Conservation (phyloP, 768 basidiomycete species). For the Boletus reticulatus region DNA sequence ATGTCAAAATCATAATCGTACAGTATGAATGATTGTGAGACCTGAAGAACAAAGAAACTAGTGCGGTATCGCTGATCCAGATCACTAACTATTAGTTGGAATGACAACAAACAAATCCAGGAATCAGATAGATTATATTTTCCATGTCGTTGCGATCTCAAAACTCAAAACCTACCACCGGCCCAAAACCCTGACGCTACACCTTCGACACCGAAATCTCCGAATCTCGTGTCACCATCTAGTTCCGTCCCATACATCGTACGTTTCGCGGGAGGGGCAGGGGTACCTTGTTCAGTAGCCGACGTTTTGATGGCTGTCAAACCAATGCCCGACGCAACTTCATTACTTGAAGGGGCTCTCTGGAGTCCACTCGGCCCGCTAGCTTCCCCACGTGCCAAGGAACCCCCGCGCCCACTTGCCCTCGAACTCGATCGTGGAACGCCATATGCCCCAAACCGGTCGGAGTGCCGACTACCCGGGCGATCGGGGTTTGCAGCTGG, state of each 20-base stretch:
- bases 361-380: constrained; percentile 28
- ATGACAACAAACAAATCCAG: constrained; percentile 5
- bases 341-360: constrained; percentile 41
- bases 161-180: constrained; percentile 41
- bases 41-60: neutral
- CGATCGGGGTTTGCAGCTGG: constrained; percentile 32
- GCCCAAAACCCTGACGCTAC: constrained; percentile 74
- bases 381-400: constrained; percentile 25
- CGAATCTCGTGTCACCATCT: constrained; percentile 79
- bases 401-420: constrained; percentile 30
- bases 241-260: constrained; percentile 87
- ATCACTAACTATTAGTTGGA: constrained; percentile 10
- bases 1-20: constrained; percentile 20
- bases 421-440: constrained; percentile 39
- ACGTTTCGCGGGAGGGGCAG: constrained; percentile 49
- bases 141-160: neutral
- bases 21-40: constrained; percentile 6
- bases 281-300: constrained; percentile 39
- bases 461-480: constrained; percentile 34
- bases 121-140: constrained; percentile 3
- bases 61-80: neutral
- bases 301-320: constrained; percentile 38
- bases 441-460: constrained; percentile 29
- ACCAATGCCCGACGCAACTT: constrained; percentile 44
- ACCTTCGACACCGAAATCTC: constrained; percentile 79